A percentile compares a stretch with the other conserved stretches of the same genome.
phyloP scores from a whole-genome alignment of 805 yeast species.

The Sugiyamaella lignohabitans region DNA sequence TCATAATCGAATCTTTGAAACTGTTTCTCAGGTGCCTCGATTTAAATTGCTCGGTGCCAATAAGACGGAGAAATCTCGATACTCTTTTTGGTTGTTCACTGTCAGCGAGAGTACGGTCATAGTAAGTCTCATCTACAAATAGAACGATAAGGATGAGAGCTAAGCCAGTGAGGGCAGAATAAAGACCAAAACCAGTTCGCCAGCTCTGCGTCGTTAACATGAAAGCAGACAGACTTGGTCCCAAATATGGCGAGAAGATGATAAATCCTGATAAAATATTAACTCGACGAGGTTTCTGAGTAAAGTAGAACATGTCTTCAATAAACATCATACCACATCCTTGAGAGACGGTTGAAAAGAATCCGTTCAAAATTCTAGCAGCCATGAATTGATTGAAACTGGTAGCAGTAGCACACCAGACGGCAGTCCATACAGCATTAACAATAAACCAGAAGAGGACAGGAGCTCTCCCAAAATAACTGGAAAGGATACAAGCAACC shows the following conservation, averaged over 20 bases:
- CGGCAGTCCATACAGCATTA: slow-evolving; percentile 10
- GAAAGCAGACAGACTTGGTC: slow-evolving; percentile 7
- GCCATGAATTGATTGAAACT: slow-evolving; percentile 7
- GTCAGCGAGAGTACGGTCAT: slow-evolving; percentile 2
- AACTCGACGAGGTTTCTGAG: slow-evolving; percentile 6
- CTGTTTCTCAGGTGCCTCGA: slow-evolving; percentile 1
- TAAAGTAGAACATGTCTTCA: slow-evolving; percentile 7
- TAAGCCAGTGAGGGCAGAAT: slow-evolving; percentile 6
- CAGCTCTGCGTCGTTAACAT: slow-evolving; percentile 8
- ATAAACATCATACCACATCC: slow-evolving; percentile 10
- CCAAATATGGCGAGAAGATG: slow-evolving; percentile 8
- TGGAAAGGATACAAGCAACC: slow-evolving; percentile 1
- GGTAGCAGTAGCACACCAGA: slow-evolving; percentile 9
- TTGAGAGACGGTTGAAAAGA: slow-evolving; percentile 7
- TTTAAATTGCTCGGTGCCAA: slow-evolving; percentile 7
- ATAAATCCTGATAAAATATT: slow-evolving; percentile 8
- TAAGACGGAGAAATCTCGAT: slow-evolving; percentile 4
- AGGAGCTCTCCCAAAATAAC: slow-evolving; percentile 8
- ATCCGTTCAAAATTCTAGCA: slow-evolving; percentile 3
- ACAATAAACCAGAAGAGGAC: slow-evolving; percentile 7
- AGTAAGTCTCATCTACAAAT: slow-evolving; percentile 10
- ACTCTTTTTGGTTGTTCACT: slow-evolving; percentile 3
- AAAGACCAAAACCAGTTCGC: slow-evolving; percentile 9
- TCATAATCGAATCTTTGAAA: slow-evolving; percentile 3
- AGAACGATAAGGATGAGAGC: slow-evolving; percentile 2